Base-by-base conservation (phyloP, 2,329 filamentous ascomycete genomes). In the Phaeosphaeriaceae sp. region DNA sequence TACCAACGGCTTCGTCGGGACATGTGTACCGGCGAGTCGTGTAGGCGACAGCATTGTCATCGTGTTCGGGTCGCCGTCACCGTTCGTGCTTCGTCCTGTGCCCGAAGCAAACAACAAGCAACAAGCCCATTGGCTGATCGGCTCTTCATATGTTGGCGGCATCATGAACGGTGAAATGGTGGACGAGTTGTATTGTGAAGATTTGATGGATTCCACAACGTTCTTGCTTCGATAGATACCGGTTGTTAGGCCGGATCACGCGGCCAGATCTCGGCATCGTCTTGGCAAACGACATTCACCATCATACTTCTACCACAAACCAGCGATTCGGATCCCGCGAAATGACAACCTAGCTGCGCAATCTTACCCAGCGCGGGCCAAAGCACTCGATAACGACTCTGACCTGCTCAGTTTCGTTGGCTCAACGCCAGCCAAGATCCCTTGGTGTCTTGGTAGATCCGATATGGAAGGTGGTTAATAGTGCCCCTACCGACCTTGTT, bases 401-500 rank as follows among this genome's bases (percentile, higher is more conserved):
- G 57, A 67, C 62, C 60, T 65, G 62, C 64, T 65, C 42, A 57
- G 48, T 61, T 61, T 62, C 53, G 63, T 63, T 61, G 58, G 51
- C 48, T 20, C 54, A 41, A 50, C 53, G 58, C 54, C 53, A 52
- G 63, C 63, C 63, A 66, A 66, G 63, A 44, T 56, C 56, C 56
- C 62, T 61, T 61, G 45, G 58, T 53, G 57, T 54, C 60, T 65
- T 65, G 60, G 62, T 33, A 52, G 47, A 21, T 57, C 56, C 19
- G 40, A 63, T 61, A 15, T 42, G 60, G 62, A 63, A 65, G 62
- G 60, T 58, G 45, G 53, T 15, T 57, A 57, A 33, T 20, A 19
- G 50, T 46, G 44, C 33, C 24, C 44, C 44, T 41, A 54, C 53
- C 51, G 47, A 51, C n/a, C 27, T 27, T 4, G 19, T 25, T 51